These are phyloP conservation scores for Tetracentron sinense DNA, from an alignment of 164 flowering plant species.

Conservation along the genomic window DNA sequence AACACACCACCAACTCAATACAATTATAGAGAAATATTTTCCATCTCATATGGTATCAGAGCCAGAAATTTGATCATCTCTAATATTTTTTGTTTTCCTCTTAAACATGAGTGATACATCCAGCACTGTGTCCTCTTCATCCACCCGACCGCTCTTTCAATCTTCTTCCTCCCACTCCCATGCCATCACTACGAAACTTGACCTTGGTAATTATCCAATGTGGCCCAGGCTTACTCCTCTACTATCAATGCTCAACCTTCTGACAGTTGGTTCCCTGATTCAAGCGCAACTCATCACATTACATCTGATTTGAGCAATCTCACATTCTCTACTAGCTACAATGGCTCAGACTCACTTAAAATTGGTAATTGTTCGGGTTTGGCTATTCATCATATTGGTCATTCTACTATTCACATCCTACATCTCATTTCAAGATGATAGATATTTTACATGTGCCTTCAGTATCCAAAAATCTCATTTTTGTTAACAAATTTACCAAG, in stretches of 20 bases:
- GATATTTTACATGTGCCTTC: not conserved
- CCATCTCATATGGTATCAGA: too few relatives aligned
- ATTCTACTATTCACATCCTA: not conserved
- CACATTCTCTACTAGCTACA: too few relatives aligned
- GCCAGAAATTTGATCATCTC: too few relatives aligned
- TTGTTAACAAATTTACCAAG: not conserved
- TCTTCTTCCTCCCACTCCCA: too few relatives aligned
- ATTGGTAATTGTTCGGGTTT: slow-evolving; percentile 2
- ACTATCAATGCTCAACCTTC: not conserved
- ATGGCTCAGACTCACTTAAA: not conserved
- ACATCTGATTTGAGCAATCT: not conserved
- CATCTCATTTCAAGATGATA: not conserved
- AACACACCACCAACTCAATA: too few relatives aligned
- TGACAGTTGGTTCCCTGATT: not conserved
- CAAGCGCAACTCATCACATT: not conserved
- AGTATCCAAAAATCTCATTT: not conserved
- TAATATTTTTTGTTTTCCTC: too few relatives aligned
- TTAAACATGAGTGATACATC: too few relatives aligned
- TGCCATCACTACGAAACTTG: too few relatives aligned
- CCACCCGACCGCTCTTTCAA: too few relatives aligned
- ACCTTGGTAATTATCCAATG: too few relatives aligned
- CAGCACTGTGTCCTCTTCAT: too few relatives aligned
- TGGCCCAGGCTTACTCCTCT: not conserved
- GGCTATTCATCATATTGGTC: slow-evolving; percentile 1
- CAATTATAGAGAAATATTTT: too few relatives aligned